Base-by-base conservation (phyloP, 768 basidiomycete species). In the Mycena vulgaris region DNA sequence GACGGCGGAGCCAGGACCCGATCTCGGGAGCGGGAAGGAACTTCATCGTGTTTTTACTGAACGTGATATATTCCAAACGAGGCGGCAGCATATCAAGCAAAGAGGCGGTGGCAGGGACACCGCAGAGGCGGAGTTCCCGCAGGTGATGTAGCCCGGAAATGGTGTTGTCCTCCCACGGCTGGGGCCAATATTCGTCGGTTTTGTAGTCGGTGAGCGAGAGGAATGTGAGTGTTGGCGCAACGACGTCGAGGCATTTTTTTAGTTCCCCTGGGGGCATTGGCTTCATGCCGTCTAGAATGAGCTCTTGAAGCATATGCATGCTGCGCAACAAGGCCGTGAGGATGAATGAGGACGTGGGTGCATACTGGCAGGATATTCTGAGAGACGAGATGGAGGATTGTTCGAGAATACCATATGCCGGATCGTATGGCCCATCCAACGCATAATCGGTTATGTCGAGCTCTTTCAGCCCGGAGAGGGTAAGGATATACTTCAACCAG, bases 401-500 rank as follows among this genome's bases (percentile, higher is more conserved):
- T 1, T 6, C 9, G 7, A n/a, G 39, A 9, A 57, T 23, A 3
- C 31, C 59, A 11, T 3, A 0, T 3, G 47, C 39, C 28, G 52
- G 52, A 25, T 68, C 60, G 23, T 1, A 16, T 2, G 23, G 35
- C 1, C 53, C 67, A 30, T 53, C 60, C 13, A 62, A 11, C 13
- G 10, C 27, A 4, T 42, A 30, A 0, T 35, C 5, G 21, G 5
- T 53, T 4, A 68, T 28, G 21, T 62, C 40, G 21, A 68, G 52
- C 25, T 68, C 60, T 28, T 48, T 53, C 21, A 68, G 60, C 1
- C 27, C 11, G 14, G 67, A 52, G n/a, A 68, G 63, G 17, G 67
- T 39, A 3, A 68, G 23, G 27, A 68, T 63, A 21, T 33, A 5
- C 40, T 48, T 42, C 25, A 68, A 28, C 66, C 66, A 68, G 45